Evolutionary conservation across 2,329 filamentous ascomycete species (phyloP), one percentile per base, ranked within the genome.

Genomic region (Didymosphaeria variabile): DNA sequence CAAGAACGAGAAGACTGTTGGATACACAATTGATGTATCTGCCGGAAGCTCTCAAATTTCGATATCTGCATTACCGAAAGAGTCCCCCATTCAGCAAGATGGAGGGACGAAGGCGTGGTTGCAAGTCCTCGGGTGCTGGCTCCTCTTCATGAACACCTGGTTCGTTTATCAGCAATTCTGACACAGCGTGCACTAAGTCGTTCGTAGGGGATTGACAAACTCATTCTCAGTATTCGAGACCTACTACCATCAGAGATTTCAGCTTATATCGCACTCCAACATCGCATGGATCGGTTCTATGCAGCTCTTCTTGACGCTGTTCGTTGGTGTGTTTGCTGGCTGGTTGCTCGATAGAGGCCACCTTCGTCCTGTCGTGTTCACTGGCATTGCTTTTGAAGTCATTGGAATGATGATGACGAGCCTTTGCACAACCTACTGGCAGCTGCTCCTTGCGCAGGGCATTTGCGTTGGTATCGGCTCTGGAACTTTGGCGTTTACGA

Each of bases 331-430:
- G 0, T 80, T 82, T 55, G 80, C 80, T 3, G 82, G 82, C 7
- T 79, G 81, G 7, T 80, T 81, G 9, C 80, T 80, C 0, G 82
- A 84, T 70, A 81, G 80, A 10, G 81, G 82, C 8, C 80, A 80
- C 57, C 82, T 83, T 64, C 78, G 79, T 38, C 63, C 72, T 31
- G 77, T 75, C 0, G 68, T 82, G 58, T 62, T 73, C 0, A 40
- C 73, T 0, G 82, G 82, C 1, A 76, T 77, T 0, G 56, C 76
- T 5, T 67, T 83, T 42, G 73, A 79, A 51, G 56, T 81, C 19
- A 65, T 83, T n/a, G 78, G 79, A 26, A 81, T 84, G 59, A 82
- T 84, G 66, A 82, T 81, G 79, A 82, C 80, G 5, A 82, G 79
- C 12, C 63, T 83, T 9, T 79, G 77, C 61, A 82, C 74, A 12